phyloP scores from a whole-genome alignment of 208 protist genomes.

The Trichomonas tenax region DNA sequence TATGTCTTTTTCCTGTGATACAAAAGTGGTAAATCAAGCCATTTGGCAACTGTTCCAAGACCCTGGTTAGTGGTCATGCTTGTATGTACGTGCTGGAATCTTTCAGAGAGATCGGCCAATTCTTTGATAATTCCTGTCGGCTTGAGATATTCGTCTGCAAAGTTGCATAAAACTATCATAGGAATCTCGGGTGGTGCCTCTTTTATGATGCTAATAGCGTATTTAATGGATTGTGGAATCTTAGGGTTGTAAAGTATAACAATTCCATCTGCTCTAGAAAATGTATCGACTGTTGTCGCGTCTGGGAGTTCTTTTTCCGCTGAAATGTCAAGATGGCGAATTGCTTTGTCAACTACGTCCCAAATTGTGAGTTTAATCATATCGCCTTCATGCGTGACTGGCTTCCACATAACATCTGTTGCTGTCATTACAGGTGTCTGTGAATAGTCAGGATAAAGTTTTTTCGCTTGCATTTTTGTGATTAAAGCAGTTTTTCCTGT shows the following conservation, averaged over 20 bases:
- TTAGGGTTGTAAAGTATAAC: not conserved
- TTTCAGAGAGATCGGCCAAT: not conserved
- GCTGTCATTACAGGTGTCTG: not conserved
- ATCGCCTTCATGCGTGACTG: not conserved
- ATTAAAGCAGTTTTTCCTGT: constrained; percentile 1
- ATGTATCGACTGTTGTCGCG: not conserved
- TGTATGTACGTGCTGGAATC: not conserved
- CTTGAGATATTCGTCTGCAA: not conserved
- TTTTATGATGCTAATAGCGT: not conserved
- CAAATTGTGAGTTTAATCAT: not conserved
- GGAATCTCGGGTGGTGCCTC: not conserved
- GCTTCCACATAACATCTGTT: not conserved
- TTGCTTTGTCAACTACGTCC: not conserved
- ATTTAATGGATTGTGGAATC: not conserved
- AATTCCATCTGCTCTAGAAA: not conserved
- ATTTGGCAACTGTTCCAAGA: not conserved
- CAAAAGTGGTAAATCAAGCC: not conserved
- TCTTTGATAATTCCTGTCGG: no score
- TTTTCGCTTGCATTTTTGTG: not conserved
- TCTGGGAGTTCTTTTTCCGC: not conserved
- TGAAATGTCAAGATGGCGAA: not conserved
- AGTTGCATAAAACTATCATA: not conserved
- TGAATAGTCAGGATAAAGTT: not conserved
- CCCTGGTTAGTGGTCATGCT: not conserved
- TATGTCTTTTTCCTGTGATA: not conserved